These are phyloP conservation scores for Penicillium capsulatum DNA, from an alignment of 2,329 filamentous ascomycete species.

Conservation along the genomic window DNA sequence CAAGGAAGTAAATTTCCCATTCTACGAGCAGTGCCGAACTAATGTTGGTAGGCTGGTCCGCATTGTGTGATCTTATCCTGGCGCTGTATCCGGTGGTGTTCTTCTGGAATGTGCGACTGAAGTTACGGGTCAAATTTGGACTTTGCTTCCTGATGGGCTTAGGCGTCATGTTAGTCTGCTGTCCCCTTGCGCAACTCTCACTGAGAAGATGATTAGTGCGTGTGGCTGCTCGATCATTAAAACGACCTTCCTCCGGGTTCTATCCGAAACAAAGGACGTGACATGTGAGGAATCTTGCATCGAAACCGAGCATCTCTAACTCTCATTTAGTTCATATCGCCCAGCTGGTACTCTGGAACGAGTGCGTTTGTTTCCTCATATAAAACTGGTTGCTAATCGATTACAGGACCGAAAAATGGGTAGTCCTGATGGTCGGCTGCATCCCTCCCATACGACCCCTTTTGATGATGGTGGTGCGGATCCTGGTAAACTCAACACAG, in stretches of 20 bases:
- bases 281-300: constrained; percentile 13
- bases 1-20: constrained; percentile 16
- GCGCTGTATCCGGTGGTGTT: constrained; percentile 26
- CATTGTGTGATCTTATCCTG: constrained; percentile 20
- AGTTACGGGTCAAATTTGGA: constrained; percentile 19
- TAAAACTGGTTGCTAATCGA: constrained; percentile 4
- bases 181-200: no score
- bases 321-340: constrained; percentile 10
- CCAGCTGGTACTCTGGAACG: constrained; percentile 5
- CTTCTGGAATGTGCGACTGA: constrained; percentile 21
- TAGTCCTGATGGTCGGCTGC: constrained; percentile 23
- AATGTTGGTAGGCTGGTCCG: constrained; percentile 10
- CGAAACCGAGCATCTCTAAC: not conserved
- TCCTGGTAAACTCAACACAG: not conserved
- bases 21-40: not conserved
- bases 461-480: constrained; percentile 6
- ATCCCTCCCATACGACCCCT: constrained; percentile 17
- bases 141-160: constrained; percentile 27
- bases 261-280: constrained; percentile 9
- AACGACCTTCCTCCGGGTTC: constrained; percentile 9
- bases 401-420: constrained; percentile 26
- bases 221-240: constrained; percentile 19
- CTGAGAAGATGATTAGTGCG: no score
- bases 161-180: constrained; percentile 15
- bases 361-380: no score